Evolutionary conservation across 345 rosid genomes (phyloP).

Genomic region (Mercurialis annua): DNA sequence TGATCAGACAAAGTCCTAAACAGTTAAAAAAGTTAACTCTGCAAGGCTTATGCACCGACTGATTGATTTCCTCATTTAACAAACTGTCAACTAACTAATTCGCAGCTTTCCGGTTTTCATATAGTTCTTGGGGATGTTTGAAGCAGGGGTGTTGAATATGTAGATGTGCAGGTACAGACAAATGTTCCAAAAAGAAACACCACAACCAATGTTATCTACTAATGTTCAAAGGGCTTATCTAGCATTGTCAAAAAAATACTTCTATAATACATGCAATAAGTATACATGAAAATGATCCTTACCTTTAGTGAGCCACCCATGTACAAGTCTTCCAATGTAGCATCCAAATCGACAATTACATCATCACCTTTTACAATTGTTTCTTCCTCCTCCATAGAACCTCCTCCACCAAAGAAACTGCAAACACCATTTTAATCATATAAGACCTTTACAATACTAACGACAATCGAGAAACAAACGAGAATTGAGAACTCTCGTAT

Average conservation of each 20-base stretch:
- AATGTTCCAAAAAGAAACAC: constrained; percentile 3
- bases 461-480: background rate
- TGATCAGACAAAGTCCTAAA: background rate
- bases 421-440: constrained; percentile 9
- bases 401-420: constrained; percentile 92
- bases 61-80: too few relatives aligned
- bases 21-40: too few relatives aligned
- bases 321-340: constrained; percentile 88
- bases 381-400: constrained; percentile 86
- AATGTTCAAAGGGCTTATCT: background rate
- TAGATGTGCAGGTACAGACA: background rate
- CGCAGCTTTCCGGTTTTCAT: background rate
- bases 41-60: background rate
- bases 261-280: background rate
- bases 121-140: background rate
- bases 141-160: background rate
- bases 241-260: background rate
- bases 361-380: constrained; percentile 87
- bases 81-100: background rate
- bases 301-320: constrained; percentile 98
- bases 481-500: background rate
- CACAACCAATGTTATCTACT: background rate
- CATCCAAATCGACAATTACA: constrained; percentile 89
- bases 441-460: background rate
- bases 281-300: constrained; percentile 12